Percentiles rank a stretch among this genome's conserved stretches.
These are phyloP conservation scores for Cystofilobasidium capitatum DNA, from an alignment of 768 basidiomycete genomes.

Conservation along the genomic window DNA sequence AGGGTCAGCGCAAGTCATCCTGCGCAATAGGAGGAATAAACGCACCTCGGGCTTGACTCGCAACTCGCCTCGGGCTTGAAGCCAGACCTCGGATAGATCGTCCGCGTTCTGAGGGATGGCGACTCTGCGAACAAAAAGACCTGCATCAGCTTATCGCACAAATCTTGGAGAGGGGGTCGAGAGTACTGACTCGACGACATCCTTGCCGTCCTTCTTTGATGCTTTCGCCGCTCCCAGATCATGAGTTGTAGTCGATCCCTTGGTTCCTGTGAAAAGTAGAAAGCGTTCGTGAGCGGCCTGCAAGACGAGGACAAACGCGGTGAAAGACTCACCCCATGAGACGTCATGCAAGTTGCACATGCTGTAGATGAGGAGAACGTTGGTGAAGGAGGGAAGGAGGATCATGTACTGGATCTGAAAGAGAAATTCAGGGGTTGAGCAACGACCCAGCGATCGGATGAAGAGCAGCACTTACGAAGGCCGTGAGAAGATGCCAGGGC, in stretches of 20 bases:
- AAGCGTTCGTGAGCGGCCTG: too few relatives aligned
- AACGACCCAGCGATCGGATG: background rate
- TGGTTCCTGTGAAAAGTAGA: too few relatives aligned
- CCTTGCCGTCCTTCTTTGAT: slow-evolving; percentile 72
- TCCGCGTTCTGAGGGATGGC: slow-evolving; percentile 70
- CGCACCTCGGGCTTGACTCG: slow-evolving; percentile 50
- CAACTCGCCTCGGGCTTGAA: slow-evolving; percentile 60
- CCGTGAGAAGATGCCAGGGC: slow-evolving; percentile 39
- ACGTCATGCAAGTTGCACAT: slow-evolving; percentile 57
- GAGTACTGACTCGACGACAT: slow-evolving; percentile 53
- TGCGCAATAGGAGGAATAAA: background rate
- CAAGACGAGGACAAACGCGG: too few relatives aligned
- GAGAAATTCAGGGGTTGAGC: background rate
- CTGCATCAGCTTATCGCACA: background rate
- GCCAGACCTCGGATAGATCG: slow-evolving; percentile 81
- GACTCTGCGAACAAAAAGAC: slow-evolving; percentile 40
- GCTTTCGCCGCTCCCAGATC: slow-evolving; percentile 83
- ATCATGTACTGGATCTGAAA: slow-evolving; percentile 30
- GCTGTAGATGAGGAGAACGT: slow-evolving; percentile 37
- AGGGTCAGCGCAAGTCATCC: background rate
- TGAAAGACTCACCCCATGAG: too few relatives aligned
- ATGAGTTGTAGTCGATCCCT: slow-evolving; percentile 72
- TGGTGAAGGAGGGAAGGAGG: slow-evolving; percentile 38
- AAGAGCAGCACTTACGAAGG: background rate
- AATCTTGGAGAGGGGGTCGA: background rate